These are phyloP conservation scores for Leccinum variicolor DNA, from an alignment of 768 basidiomycete genomes.

Conservation along the genomic window DNA sequence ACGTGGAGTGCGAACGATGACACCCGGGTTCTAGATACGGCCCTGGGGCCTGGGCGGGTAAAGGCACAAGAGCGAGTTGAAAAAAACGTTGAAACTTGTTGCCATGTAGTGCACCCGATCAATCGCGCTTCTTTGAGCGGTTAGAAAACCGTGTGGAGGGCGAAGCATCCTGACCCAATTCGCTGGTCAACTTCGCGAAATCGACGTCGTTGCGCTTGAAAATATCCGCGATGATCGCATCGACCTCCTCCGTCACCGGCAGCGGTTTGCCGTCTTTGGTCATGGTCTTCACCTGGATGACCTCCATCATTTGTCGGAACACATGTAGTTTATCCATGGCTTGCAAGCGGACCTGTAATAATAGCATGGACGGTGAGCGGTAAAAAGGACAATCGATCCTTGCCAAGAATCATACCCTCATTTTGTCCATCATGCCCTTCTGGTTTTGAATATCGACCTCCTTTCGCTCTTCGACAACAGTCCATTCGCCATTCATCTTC, in stretches of 20 bases:
- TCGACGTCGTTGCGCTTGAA: conserved; percentile 31
- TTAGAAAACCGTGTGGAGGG: conserved; percentile 20
- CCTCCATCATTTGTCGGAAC: conserved; percentile 32
- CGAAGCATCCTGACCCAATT: conserved; percentile 19
- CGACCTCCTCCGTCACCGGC: conserved; percentile 29
- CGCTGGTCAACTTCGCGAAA: conserved; percentile 26
- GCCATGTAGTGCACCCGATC: conserved; percentile 4
- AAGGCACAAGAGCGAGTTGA: neutral
- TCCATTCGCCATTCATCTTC: conserved; percentile 27
- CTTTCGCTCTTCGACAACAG: conserved; percentile 27
- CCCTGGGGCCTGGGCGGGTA: neutral
- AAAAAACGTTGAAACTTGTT: neutral
- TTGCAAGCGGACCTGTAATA: conserved; percentile 21
- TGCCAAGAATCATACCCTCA: conserved; percentile 19
- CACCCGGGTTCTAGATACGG: neutral
- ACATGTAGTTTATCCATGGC: conserved; percentile 31
- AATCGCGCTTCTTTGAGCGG: conserved; percentile 29
- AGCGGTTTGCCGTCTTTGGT: conserved; percentile 20
- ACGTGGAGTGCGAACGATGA: neutral
- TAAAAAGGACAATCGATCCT: neutral
- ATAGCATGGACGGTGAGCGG: neutral
- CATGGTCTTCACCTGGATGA: conserved; percentile 30
- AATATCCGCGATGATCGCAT: conserved; percentile 30
- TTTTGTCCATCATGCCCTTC: conserved; percentile 28
- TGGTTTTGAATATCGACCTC: conserved; percentile 19